Evolutionary conservation across 192 early-diverging fungal genomes (phyloP), one percentile per base, ranked within the genome.

Genomic region (Funneliformis geosporum): DNA sequence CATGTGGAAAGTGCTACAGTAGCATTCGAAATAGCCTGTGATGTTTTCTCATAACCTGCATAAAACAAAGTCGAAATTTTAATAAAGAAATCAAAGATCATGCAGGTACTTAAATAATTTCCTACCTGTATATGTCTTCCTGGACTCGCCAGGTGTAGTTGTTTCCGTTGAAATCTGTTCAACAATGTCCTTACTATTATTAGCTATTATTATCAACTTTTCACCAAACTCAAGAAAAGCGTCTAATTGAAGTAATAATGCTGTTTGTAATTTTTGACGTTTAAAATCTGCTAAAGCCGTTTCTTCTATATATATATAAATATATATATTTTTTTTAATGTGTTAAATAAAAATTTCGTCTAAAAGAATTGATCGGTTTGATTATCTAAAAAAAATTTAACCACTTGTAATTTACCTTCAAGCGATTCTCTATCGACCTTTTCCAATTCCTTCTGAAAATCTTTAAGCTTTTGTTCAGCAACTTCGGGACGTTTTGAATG

Each of bases 221-320:
- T 60, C 23, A 14, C 42, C 40, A 78, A 78, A 78, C 25, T 67
- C 62, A 14, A 27, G 25, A 16, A 65, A 25, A 12, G 64, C 76
- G 25, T 78, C 60, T 2, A 78, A 33, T 50, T 78, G 76, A 27
- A 67, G 12, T 42, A 67, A 42, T 47, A 77, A 28, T 66, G 75
- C 75, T 6, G 7, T 33, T 14, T n/a, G 38, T 66, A 77, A 77
- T 77, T 77, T 66, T 67, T 77, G 28, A 4, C 75, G 60, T 47
- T 77, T 77, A 23, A 65, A 77, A 65, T 77, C 75, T 7, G 38
- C 64, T 55, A 78, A 67, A n/a, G 61, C 21, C 9, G 76, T 67
- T 67, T 78, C 76, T 27, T 42, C 76, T 68, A 8, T n/a, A 43
- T 27, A 12, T 66, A 46, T 18, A 21, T 23, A 1, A 50, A 60